Percentiles rank a stretch among this genome's conserved stretches.
phyloP scores from a whole-genome alignment of 805 yeast genomes.

The Clavispora fructus region DNA sequence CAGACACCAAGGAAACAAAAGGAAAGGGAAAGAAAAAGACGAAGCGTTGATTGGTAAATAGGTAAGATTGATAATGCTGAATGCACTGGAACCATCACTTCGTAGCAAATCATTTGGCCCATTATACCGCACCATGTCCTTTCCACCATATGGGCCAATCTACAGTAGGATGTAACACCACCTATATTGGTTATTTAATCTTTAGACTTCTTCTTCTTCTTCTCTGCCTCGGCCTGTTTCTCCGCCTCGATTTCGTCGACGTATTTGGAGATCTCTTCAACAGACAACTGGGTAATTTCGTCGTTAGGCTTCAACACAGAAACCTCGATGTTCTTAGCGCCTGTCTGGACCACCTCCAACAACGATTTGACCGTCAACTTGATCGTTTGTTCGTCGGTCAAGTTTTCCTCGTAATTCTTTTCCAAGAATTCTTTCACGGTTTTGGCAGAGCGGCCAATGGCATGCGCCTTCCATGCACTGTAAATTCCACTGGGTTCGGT shows the following conservation, averaged over 20 bases:
- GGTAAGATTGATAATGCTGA: too few species aligned
- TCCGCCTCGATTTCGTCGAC: constrained; percentile 85
- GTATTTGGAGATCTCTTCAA: constrained; percentile 66
- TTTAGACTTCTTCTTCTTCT: constrained; percentile 46
- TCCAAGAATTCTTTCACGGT: constrained; percentile 95
- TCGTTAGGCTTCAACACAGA: constrained; percentile 75
- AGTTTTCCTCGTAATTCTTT: constrained; percentile 67
- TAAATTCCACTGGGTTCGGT: constrained; percentile 98
- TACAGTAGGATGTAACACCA: too few species aligned
- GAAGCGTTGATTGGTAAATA: constrained; percentile 3
- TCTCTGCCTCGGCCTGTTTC: constrained; percentile 77
- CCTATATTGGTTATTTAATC: neutral
- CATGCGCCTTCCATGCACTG: constrained; percentile 96
- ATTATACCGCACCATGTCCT: too few species aligned
- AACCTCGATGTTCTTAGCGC: constrained; percentile 92
- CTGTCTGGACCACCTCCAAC: constrained; percentile 95
- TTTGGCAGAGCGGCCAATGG: constrained; percentile 91
- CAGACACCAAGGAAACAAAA: constrained; percentile 29
- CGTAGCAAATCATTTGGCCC: too few species aligned
- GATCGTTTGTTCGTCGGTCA: constrained; percentile 65
- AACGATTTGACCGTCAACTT: constrained; percentile 80
- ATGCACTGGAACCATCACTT: too few species aligned
- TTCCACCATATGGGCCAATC: too few species aligned
- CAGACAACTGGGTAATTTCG: constrained; percentile 52
- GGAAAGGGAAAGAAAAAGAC: constrained; percentile 26